phyloP scores from a whole-genome alignment of 495 filamentous ascomycete species.

The Aspergillus cavernicola region DNA sequence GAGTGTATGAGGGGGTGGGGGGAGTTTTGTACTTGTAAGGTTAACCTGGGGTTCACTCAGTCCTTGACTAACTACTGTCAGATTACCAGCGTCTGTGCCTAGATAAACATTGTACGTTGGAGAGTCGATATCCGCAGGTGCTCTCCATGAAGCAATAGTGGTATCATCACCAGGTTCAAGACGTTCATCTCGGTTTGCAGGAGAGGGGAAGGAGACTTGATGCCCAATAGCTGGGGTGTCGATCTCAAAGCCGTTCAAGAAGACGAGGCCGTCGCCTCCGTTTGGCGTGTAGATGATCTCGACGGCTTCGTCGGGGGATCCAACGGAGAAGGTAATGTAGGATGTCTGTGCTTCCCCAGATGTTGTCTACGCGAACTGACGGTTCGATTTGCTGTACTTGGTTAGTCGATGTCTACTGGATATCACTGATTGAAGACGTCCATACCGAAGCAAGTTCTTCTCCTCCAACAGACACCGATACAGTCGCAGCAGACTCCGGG shows the following conservation, averaged over 20 bases:
- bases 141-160: conserved; percentile 5
- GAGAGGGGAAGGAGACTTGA: conserved; percentile 6
- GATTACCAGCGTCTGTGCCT: not conserved
- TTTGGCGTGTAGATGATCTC: conserved; percentile 5
- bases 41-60: not conserved
- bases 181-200: conserved; percentile 3
- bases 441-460: not conserved
- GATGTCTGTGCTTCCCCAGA: conserved; percentile 10
- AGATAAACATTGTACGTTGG: conserved; percentile 8
- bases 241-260: conserved; percentile 9
- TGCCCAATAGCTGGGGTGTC: conserved; percentile 3
- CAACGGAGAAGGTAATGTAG: conserved; percentile 6
- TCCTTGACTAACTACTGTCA: not conserved
- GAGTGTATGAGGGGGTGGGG: not conserved
- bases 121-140: not conserved
- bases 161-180: not conserved
- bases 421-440: not conserved
- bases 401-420: not conserved
- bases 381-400: not conserved
- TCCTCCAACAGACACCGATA: not conserved
- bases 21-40: not conserved
- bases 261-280: not conserved
- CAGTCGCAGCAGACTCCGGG: not conserved
- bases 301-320: not conserved
- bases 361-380: conserved; percentile 7